Evolutionary conservation across 2,329 filamentous ascomycete species (phyloP).

Genomic region (Colletotrichum destructivum): DNA sequence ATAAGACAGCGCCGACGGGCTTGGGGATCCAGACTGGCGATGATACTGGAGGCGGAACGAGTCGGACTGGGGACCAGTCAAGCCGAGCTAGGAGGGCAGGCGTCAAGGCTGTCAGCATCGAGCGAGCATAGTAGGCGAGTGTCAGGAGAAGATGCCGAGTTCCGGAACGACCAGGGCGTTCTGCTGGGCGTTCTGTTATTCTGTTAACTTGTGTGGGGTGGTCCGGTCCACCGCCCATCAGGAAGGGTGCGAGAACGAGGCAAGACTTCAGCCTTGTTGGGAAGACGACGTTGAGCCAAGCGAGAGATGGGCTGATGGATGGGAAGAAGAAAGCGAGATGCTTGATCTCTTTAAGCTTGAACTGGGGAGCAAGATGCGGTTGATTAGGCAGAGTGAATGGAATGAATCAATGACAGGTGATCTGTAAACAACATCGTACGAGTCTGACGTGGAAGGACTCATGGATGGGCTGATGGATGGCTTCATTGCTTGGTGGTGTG

Average conservation of each 20-base stretch:
- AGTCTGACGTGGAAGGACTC: conserved; percentile 37
- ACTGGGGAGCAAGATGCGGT: conserved; percentile 34
- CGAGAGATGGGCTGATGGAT: conserved; percentile 25
- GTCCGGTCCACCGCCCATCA: background rate
- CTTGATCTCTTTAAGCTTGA: conserved; percentile 41
- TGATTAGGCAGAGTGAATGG: conserved; percentile 23
- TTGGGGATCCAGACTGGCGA: conserved; percentile 24
- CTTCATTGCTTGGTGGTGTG: conserved; percentile 37
- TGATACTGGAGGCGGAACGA: conserved; percentile 40
- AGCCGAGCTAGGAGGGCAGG: background rate
- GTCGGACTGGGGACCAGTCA: conserved; percentile 22
- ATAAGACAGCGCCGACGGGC: conserved; percentile 17
- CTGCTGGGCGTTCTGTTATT: background rate
- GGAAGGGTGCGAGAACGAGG: conserved; percentile 27
- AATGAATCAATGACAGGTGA: conserved; percentile 41
- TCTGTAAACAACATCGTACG: conserved; percentile 43
- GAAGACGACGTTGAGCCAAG: conserved; percentile 35
- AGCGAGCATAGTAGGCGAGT: conserved; percentile 5
- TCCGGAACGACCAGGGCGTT: conserved; percentile 23
- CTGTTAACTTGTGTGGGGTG: conserved; percentile 3
- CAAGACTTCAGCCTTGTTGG: conserved; percentile 35
- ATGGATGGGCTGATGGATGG: conserved; percentile 40
- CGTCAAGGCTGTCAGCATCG: conserved; percentile 2
- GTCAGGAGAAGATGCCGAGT: conserved; percentile 20
- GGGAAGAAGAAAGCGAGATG: conserved; percentile 28